Conservation (phyloP, 805 yeast genomes). For the Suhomyces emberorum region DNA sequence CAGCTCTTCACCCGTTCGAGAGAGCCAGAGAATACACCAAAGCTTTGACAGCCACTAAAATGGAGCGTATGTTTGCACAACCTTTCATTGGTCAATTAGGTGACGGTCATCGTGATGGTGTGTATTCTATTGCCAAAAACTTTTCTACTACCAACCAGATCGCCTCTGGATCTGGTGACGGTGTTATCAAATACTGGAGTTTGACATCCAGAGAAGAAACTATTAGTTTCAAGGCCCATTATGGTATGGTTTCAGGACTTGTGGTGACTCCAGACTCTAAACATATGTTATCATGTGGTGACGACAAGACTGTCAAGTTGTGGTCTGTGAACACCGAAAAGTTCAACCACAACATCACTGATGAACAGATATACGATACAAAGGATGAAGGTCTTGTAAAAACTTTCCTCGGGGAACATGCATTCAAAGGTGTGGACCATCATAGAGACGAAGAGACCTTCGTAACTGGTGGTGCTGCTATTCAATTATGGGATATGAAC, state of each 20-base stretch:
- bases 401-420: conserved; percentile 79
- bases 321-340: conserved; percentile 75
- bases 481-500: conserved; percentile 88
- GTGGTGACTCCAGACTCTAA: conserved; percentile 58
- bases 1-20: conserved; percentile 95
- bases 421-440: conserved; percentile 83
- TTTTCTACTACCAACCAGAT: conserved; percentile 63
- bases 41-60: conserved; percentile 90
- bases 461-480: conserved; percentile 88
- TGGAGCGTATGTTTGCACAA: conserved; percentile 96
- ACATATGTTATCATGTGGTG: conserved; percentile 78
- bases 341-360: conserved; percentile 35
- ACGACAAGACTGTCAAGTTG: conserved; percentile 82
- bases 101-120: conserved; percentile 92
- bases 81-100: conserved; percentile 97
- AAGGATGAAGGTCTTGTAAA: conserved; percentile 58
- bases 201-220: conserved; percentile 72
- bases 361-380: conserved; percentile 27
- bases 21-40: conserved; percentile 94
- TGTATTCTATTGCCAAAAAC: conserved; percentile 82
- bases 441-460: conserved; percentile 70
- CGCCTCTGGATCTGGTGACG: conserved; percentile 95
- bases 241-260: conserved; percentile 84
- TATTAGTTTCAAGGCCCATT: conserved; percentile 81
- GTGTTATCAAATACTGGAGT: conserved; percentile 92